These are phyloP conservation scores for Pleurostoma richardsiae DNA, from an alignment of 2,329 filamentous ascomycete genomes.

Conservation along the genomic window DNA sequence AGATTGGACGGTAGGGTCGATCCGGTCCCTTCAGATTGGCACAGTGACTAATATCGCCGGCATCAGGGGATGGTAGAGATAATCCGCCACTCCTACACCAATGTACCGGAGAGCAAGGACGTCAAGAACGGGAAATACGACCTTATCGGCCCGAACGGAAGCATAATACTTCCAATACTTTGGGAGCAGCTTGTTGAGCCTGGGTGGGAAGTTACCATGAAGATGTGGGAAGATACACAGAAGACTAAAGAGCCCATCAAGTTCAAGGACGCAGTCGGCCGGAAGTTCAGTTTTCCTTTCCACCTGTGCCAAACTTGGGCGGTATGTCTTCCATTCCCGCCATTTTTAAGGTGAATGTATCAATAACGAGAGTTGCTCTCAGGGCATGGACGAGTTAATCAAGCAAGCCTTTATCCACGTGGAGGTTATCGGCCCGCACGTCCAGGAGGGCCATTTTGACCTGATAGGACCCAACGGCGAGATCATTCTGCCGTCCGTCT, in stretches of 20 bases:
- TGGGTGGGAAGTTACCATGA: too few relatives aligned
- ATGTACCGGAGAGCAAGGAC: too few relatives aligned
- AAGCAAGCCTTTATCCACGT: constrained; percentile 79
- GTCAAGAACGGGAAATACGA: too few relatives aligned
- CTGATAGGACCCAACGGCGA: constrained; percentile 73
- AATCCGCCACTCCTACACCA: too few relatives aligned
- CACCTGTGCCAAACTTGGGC: constrained; percentile 79
- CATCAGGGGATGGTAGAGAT: too few relatives aligned
- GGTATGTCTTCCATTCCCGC: constrained; percentile 46
- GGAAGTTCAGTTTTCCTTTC: constrained; percentile 91
- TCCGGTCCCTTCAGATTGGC: too few relatives aligned
- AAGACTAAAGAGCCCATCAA: constrained; percentile 67
- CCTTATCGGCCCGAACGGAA: too few relatives aligned
- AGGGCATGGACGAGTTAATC: constrained; percentile 85
- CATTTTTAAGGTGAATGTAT: neutral
- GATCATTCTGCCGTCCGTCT: constrained; percentile 76
- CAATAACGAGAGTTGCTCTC: neutral
- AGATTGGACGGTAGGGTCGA: too few relatives aligned
- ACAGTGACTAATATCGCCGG: too few relatives aligned
- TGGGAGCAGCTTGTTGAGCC: too few relatives aligned
- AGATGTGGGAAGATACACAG: neutral
- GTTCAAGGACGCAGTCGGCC: constrained; percentile 86
- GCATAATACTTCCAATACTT: too few relatives aligned
- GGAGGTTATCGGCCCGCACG: constrained; percentile 69
- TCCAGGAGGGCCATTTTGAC: constrained; percentile 75